Conservation (phyloP, 371 early-diverging fungal species). For the Capniomyces stellatus region DNA sequence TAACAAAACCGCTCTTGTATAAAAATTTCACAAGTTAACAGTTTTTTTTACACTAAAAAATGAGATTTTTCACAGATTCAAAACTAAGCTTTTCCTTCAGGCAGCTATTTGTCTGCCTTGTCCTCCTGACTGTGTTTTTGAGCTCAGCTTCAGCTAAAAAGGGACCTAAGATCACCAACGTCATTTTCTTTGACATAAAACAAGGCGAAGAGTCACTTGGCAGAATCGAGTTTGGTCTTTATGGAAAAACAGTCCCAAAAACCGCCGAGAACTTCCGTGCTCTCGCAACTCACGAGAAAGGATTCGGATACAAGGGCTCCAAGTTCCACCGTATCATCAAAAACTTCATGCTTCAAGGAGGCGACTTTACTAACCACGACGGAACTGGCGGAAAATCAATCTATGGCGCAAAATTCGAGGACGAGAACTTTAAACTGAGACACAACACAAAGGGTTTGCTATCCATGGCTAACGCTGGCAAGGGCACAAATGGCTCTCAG, state of each 20-base stretch:
- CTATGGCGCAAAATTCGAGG: conserved; percentile 74
- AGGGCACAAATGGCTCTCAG: conserved; percentile 94
- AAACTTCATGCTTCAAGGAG: conserved; percentile 75
- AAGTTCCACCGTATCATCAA: conserved; percentile 83
- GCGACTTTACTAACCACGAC: conserved; percentile 60
- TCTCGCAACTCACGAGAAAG: conserved; percentile 64
- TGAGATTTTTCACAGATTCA: too few species aligned
- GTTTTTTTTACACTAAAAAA: too few species aligned
- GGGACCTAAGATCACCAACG: conserved; percentile 25
- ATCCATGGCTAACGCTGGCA: conserved; percentile 91
- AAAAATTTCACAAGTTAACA: too few species aligned
- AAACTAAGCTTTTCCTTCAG: too few species aligned
- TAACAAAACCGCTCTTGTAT: too few species aligned
- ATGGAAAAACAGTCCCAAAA: conserved; percentile 62
- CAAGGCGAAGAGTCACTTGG: conserved; percentile 67
- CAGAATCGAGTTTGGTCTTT: conserved; percentile 67
- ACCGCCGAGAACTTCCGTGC: conserved; percentile 82
- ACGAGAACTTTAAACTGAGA: conserved; percentile 85
- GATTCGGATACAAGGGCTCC: conserved; percentile 69
- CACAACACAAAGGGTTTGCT: conserved; percentile 59
- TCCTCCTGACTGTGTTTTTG: background rate
- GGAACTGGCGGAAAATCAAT: conserved; percentile 95
- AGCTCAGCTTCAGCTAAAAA: background rate
- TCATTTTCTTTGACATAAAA: conserved; percentile 81
- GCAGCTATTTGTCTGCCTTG: background rate